phyloP scores from a whole-genome alignment of 257 asterid species.

The Scutellaria barbata region DNA sequence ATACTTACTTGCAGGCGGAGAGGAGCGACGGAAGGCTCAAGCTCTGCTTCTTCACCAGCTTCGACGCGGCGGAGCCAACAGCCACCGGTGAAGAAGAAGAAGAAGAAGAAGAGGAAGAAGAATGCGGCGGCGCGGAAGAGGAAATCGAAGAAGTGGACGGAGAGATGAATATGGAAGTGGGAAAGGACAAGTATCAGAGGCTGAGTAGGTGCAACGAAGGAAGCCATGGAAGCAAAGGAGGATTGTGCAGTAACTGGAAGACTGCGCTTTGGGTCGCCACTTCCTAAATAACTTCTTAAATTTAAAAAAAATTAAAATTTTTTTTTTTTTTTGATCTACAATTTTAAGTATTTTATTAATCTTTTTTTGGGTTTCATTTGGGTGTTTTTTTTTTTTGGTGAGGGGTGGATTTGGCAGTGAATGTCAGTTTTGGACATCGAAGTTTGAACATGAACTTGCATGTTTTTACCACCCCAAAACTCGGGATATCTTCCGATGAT shows the following conservation, averaged over 20 bases:
- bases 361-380: constrained; percentile 10
- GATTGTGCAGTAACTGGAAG: constrained; percentile 60
- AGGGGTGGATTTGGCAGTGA: constrained; percentile 29
- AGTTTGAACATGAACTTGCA: constrained; percentile 31
- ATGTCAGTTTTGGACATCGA: constrained; percentile 23
- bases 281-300: constrained; percentile 35
- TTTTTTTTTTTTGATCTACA: neutral
- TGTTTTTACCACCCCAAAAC: constrained; percentile 42
- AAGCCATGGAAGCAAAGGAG: constrained; percentile 53
- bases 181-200: constrained; percentile 53
- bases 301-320: neutral
- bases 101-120: constrained; percentile 31
- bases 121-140: constrained; percentile 15
- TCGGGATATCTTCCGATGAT: constrained; percentile 21
- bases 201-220: constrained; percentile 63
- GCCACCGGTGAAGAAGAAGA: neutral
- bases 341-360: neutral
- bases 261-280: constrained; percentile 66
- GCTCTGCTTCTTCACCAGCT: constrained; percentile 43
- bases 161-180: constrained; percentile 41
- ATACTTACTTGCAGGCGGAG: constrained; percentile 63
- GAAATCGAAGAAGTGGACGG: constrained; percentile 26
- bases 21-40: constrained; percentile 78
- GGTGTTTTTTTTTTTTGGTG: constrained; percentile 17
- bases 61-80: constrained; percentile 34